Evolutionary conservation across 1,284 basidiomycete genomes (phyloP).

Genomic region (Tausonia pullulans): DNA sequence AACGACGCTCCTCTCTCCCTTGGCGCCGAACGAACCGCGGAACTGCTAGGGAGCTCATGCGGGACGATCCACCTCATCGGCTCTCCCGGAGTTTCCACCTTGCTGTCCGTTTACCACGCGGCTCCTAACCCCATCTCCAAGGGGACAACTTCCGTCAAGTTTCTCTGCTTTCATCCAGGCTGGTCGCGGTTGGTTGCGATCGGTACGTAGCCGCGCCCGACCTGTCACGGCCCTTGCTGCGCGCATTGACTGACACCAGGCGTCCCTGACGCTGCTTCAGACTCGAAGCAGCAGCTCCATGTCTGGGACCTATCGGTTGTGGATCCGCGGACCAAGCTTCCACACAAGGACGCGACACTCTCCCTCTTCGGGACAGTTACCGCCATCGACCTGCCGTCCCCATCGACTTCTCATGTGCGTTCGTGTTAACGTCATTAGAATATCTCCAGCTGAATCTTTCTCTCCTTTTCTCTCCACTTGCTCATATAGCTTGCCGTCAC

Average conservation of each 20-base stretch:
- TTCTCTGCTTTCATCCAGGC: conserved; percentile 33
- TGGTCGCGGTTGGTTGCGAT: conserved; percentile 30
- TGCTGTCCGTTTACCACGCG: conserved; percentile 24
- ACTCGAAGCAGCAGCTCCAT: conserved; percentile 6
- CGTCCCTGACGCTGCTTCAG: not conserved
- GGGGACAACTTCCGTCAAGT: conserved; percentile 25
- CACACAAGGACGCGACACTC: conserved; percentile 9
- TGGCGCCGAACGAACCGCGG: not conserved
- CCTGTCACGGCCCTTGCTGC: not conserved
- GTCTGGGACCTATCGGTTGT: conserved; percentile 9
- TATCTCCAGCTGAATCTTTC: conserved; percentile 25
- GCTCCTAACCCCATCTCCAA: conserved; percentile 18
- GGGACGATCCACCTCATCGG: conserved; percentile 33
- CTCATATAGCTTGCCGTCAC: conserved; percentile 32
- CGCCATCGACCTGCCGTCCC: conserved; percentile 20
- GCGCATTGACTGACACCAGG: conserved; percentile 24
- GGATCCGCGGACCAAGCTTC: conserved; percentile 4
- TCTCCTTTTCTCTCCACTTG: conserved; percentile 26
- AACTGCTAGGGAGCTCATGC: conserved; percentile 20
- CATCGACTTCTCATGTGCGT: conserved; percentile 27
- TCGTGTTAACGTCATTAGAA: conserved; percentile 22
- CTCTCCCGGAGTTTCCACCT: conserved; percentile 29
- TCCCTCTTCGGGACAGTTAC: conserved; percentile 11
- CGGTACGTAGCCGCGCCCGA: conserved; percentile 19
- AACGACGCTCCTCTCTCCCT: not conserved